phyloP scores from a whole-genome alignment of 2,329 filamentous ascomycete species.

The Penicillium sp. region DNA sequence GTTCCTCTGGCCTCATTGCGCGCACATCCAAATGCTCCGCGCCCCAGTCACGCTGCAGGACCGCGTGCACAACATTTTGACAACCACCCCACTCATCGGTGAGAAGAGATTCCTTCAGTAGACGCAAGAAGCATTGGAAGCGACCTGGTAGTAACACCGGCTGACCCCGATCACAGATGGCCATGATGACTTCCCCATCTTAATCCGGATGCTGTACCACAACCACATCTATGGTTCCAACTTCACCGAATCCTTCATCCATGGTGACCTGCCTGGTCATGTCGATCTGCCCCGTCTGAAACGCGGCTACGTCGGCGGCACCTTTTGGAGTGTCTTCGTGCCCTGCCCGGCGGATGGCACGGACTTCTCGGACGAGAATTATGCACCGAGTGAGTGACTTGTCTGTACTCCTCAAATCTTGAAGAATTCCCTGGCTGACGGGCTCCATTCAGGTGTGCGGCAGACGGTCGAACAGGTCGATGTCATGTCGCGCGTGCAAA shows the following conservation, averaged over 20 bases:
- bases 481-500: conserved; percentile 38
- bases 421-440: conserved; percentile 28
- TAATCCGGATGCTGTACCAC: conserved; percentile 67
- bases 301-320: conserved; percentile 69
- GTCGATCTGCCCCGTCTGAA: conserved; percentile 79
- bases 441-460: conserved; percentile 30
- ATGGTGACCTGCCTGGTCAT: conserved; percentile 70
- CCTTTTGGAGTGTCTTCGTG: conserved; percentile 91
- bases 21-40: conserved; percentile 5
- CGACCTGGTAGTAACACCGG: conserved; percentile 5
- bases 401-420: too few species aligned
- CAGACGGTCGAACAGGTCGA: conserved; percentile 43
- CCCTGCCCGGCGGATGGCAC: conserved; percentile 73
- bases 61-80: conserved; percentile 50
- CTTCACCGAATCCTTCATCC: conserved; percentile 75
- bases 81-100: conserved; percentile 55
- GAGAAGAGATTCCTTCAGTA: conserved; percentile 7
- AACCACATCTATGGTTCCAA: conserved; percentile 78
- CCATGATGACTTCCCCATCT: conserved; percentile 83
- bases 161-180: conserved; percentile 64
- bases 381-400: conserved; percentile 63
- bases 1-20: conserved; percentile 17
- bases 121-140: not conserved
- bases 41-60: conserved; percentile 33
- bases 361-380: conserved; percentile 75